Evolutionary conservation across 352 stramenopile genomes (phyloP).

Genomic region (Aphanomyces invadans): DNA sequence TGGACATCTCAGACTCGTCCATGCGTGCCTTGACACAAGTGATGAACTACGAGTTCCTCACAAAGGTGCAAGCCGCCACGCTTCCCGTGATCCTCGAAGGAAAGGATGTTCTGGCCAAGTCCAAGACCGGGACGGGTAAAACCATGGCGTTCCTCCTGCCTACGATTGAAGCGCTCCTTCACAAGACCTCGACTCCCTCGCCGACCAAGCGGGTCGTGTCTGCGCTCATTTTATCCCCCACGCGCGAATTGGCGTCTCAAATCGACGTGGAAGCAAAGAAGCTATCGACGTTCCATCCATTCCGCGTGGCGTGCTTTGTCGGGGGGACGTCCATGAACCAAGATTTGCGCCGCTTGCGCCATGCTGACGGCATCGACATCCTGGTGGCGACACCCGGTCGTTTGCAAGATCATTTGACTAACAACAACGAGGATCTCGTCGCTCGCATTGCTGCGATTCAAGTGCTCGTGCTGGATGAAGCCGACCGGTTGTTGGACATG

Average conservation of each 20-base stretch:
- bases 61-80: constrained; percentile 82
- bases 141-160: constrained; percentile 88
- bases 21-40: constrained; percentile 70
- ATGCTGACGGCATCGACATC: constrained; percentile 65
- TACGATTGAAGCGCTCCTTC: constrained; percentile 63
- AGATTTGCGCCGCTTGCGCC: constrained; percentile 37
- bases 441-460: constrained; percentile 37
- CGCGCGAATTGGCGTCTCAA: constrained; percentile 84
- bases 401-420: constrained; percentile 93
- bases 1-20: constrained; percentile 49
- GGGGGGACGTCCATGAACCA: constrained; percentile 88
- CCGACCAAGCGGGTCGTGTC: constrained; percentile 38
- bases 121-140: constrained; percentile 86
- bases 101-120: constrained; percentile 87
- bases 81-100: constrained; percentile 65
- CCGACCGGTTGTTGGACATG: constrained; percentile 94
- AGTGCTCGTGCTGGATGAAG: constrained; percentile 90
- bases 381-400: constrained; percentile 94
- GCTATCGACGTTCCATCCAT: constrained; percentile 78
- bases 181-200: constrained; percentile 35
- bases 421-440: constrained; percentile 83
- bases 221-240: constrained; percentile 84
- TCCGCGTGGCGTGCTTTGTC: constrained; percentile 58
- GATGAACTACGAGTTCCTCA: constrained; percentile 83
- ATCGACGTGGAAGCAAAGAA: constrained; percentile 86